phyloP scores from a whole-genome alignment of 2,329 filamentous ascomycete species.

The Pseudovirgaria hyperparasitica region DNA sequence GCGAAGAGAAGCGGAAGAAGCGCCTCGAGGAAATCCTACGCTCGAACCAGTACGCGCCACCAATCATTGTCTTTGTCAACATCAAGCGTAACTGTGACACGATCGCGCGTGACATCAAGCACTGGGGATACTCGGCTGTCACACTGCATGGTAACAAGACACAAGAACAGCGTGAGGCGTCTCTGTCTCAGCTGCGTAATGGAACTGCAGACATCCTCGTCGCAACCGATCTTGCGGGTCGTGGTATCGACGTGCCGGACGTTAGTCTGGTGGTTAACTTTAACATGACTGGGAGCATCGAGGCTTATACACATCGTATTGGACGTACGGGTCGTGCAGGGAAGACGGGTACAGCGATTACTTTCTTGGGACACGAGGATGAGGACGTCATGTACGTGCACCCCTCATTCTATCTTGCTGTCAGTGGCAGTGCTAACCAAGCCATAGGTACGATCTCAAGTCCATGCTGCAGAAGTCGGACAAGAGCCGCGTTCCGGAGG shows the following conservation, averaged over 20 bases:
- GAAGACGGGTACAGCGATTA: slow-evolving; percentile 92
- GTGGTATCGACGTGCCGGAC: slow-evolving; percentile 95
- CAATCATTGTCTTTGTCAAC: slow-evolving; percentile 99
- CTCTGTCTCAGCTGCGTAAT: slow-evolving; percentile 69
- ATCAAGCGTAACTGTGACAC: slow-evolving; percentile 98
- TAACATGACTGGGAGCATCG: slow-evolving; percentile 92
- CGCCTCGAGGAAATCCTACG: slow-evolving; percentile 81
- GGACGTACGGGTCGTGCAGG: slow-evolving; percentile 95
- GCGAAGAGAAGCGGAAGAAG: slow-evolving; percentile 95
- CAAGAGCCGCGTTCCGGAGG: slow-evolving; percentile 82
- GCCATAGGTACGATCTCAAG: slow-evolving; percentile 60
- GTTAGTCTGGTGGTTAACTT: slow-evolving; percentile 94
- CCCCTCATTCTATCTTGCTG: slow-evolving; percentile 2
- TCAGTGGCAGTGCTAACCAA: neutral
- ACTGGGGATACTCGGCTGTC: slow-evolving; percentile 80
- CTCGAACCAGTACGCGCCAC: slow-evolving; percentile 67
- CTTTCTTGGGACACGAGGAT: slow-evolving; percentile 87
- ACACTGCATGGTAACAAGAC: slow-evolving; percentile 94
- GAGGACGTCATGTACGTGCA: slow-evolving; percentile 60
- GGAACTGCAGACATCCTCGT: slow-evolving; percentile 79
- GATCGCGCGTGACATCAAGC: slow-evolving; percentile 84
- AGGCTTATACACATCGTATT: slow-evolving; percentile 92
- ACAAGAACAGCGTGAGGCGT: slow-evolving; percentile 93
- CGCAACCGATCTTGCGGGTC: slow-evolving; percentile 85
- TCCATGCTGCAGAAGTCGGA: slow-evolving; percentile 89